Evolutionary conservation across 352 stramenopile genomes (phyloP), one percentile per base, ranked within the genome.

Genomic region (Stramenopiles sp.): DNA sequence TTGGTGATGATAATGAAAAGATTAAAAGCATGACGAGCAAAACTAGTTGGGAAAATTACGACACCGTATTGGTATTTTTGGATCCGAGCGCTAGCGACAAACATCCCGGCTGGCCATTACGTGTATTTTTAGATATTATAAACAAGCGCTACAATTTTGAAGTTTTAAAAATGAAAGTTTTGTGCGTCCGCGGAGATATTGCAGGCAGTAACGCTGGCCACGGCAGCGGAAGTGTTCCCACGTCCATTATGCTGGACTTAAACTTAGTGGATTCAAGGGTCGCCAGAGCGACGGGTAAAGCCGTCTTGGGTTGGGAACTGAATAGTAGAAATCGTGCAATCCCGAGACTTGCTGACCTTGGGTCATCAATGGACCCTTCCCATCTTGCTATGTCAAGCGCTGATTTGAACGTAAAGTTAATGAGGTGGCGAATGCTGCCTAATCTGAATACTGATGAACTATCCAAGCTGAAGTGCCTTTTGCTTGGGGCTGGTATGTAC

Each of bases 401-500:
- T n/a, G 92, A 98, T 84, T 87, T 99, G 76, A 99, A 99, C 85
- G 84, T 99, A 7, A 96, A 98, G 85, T 88, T 99, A 25, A 99
- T 99, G 96, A 92, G 96, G 44, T 99, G 96, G 96, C 88, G 96
- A 0, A 93, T 97, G 80, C 87, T 99, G 29, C 97, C 97, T 0
- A 87, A 88, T 32, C 88, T 99, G 0, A 86, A 99, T 84, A 86
- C 98, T 8, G 91, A 96, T 1, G 82, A 87, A 39, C 87, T 99
- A 32, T 90, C 89, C 33, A 82, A 86, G 1, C 97, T 92, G 1
- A 97, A 95, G 83, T 98, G 96, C 29, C 86, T 99, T 7, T 84
- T 99, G 0, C 84, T 99, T 0, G 96, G 96, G 14, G 93, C 93
- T 4, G 91, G 91, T 0, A 83, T 1, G 30, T 7, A 81, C 81